phyloP scores from a whole-genome alignment of 1,284 basidiomycete genomes.

The Mycena citricolor region DNA sequence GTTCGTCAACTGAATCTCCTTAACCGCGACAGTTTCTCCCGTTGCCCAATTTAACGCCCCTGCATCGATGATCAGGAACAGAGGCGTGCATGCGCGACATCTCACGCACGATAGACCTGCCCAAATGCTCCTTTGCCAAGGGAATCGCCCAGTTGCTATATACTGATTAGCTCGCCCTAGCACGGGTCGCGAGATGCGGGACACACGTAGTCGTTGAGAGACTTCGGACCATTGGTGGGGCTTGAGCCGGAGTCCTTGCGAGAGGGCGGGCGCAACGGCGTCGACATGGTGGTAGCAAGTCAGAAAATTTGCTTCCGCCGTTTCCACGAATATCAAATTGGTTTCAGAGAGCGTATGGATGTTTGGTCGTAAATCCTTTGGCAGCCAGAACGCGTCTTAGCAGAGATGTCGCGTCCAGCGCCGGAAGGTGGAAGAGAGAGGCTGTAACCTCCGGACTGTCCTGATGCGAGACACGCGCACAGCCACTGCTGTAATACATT shows the following conservation, averaged over 20 bases:
- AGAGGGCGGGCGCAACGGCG: constrained; percentile 41
- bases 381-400: no score
- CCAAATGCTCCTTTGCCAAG: constrained; percentile 94
- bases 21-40: constrained; percentile 94
- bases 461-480: no score
- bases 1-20: constrained; percentile 91
- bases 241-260: constrained; percentile 36
- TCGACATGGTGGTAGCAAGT: constrained; percentile 38
- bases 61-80: constrained; percentile 34
- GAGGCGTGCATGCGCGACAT: not conserved
- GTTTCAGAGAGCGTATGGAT: no score
- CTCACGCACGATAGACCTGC: constrained; percentile 87
- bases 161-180: not conserved
- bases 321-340: constrained; percentile 22
- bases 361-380: no score
- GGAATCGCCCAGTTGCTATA: constrained; percentile 90
- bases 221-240: constrained; percentile 41
- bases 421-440: no score
- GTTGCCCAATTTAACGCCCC: constrained; percentile 95
- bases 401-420: no score
- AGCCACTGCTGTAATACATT: no score
- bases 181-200: constrained; percentile 8
- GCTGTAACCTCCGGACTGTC: no score
- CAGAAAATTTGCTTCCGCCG: constrained; percentile 19
- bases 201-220: constrained; percentile 62